Percentiles rank a stretch among this genome's conserved stretches.
phyloP scores from a whole-genome alignment of 495 filamentous ascomycete species.

The Xylaria sp. region DNA sequence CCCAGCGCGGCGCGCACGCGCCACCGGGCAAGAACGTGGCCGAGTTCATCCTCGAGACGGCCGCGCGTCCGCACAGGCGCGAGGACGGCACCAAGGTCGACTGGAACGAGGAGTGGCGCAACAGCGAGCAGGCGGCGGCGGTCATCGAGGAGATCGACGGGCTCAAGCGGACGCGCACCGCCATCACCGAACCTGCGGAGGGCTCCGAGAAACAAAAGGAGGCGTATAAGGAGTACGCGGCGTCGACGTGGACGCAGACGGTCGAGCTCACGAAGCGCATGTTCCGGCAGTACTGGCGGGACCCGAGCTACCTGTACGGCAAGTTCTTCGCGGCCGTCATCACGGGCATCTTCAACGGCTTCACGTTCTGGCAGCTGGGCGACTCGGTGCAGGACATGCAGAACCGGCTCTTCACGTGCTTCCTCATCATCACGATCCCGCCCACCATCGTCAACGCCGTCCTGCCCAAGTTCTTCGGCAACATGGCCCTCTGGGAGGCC shows the following conservation, averaged over 20 bases:
- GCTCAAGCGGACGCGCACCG: conserved; percentile 56
- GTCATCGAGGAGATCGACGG: conserved; percentile 73
- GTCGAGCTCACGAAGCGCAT: conserved; percentile 62
- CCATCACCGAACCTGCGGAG: conserved; percentile 45
- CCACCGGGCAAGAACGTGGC: conserved; percentile 76
- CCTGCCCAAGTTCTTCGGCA: conserved; percentile 84
- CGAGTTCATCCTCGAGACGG: conserved; percentile 85
- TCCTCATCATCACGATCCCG: conserved; percentile 77
- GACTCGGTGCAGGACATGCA: conserved; percentile 74
- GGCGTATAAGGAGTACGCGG: conserved; percentile 44
- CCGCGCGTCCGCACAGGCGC: conserved; percentile 69
- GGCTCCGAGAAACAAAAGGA: conserved; percentile 16
- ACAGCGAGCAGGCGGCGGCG: conserved; percentile 68
- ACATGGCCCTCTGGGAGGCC: conserved; percentile 76
- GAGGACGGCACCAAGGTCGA: conserved; percentile 76
- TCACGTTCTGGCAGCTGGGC: conserved; percentile 82
- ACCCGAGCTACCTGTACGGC: conserved; percentile 76
- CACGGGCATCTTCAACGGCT: conserved; percentile 78
- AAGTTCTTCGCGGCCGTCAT: conserved; percentile 61
- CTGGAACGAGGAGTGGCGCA: conserved; percentile 82
- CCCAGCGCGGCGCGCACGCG: conserved; percentile 70
- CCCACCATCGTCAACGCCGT: conserved; percentile 74
- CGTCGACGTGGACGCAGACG: conserved; percentile 50
- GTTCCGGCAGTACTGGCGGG: conserved; percentile 82
- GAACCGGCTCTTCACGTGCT: conserved; percentile 79